These are phyloP conservation scores for Helenozyma rhizophorensis DNA, from an alignment of 805 yeast genomes.

Conservation along the genomic window DNA sequence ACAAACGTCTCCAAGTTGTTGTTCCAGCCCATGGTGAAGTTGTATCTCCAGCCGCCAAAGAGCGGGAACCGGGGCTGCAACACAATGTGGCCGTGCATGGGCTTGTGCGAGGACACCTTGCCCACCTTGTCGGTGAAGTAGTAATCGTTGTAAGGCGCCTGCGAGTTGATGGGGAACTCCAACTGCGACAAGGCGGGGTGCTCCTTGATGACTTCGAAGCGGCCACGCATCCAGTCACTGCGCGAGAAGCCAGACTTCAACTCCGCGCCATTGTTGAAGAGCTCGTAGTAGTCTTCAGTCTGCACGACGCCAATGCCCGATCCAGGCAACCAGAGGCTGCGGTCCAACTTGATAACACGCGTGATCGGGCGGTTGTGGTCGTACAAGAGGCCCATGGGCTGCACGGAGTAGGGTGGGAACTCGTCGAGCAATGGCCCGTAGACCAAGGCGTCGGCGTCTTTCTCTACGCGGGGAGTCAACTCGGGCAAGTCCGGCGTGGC, in stretches of 20 bases:
- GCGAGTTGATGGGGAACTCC: conserved; percentile 45
- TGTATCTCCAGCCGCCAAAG: conserved; percentile 94
- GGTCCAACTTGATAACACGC: conserved; percentile 53
- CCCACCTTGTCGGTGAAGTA: conserved; percentile 91
- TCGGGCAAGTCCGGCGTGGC: conserved; percentile 23
- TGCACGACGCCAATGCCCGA: conserved; percentile 63
- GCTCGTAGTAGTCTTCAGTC: conserved; percentile 81
- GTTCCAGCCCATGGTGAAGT: conserved; percentile 95
- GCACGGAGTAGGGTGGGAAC: conserved; percentile 43
- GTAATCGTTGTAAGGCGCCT: conserved; percentile 42
- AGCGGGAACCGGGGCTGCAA: conserved; percentile 89
- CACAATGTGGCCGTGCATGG: conserved; percentile 42
- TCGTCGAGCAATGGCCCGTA: conserved; percentile 51
- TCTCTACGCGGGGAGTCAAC: conserved; percentile 33
- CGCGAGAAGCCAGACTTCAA: conserved; percentile 74
- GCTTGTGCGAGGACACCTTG: conserved; percentile 74
- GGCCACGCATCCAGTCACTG: conserved; percentile 65
- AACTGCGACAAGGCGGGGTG: conserved; percentile 60
- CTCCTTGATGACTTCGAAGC: conserved; percentile 42
- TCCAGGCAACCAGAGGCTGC: conserved; percentile 89
- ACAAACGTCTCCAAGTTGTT: conserved; percentile 52
- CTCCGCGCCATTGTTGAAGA: conserved; percentile 70
- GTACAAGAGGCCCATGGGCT: conserved; percentile 55
- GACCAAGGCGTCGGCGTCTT: conserved; percentile 35
- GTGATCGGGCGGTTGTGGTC: conserved; percentile 64